Conservation (phyloP, 2,329 filamentous ascomycete genomes). For the Calonectria hawksworthii region DNA sequence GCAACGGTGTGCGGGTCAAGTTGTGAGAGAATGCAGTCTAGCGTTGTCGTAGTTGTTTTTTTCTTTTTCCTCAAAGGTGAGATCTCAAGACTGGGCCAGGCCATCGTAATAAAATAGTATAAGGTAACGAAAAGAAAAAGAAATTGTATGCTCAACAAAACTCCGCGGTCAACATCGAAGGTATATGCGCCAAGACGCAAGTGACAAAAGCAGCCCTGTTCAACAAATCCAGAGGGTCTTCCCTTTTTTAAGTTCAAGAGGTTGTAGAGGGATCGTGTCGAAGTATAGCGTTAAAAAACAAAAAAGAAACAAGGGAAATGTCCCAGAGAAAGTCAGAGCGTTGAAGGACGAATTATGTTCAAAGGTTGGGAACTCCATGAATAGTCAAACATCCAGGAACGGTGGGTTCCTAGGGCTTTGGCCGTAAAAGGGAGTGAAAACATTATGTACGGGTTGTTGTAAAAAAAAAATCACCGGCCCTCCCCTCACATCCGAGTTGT, state of each 20-base stretch:
- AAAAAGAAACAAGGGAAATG: slow-evolving; percentile 6
- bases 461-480: slow-evolving; percentile 5
- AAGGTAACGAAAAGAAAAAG: slow-evolving; percentile 18
- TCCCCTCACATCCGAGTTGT: slow-evolving; percentile 47
- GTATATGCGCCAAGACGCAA: slow-evolving; percentile 9
- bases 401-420: background rate
- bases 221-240: slow-evolving; percentile 22
- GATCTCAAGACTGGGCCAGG: slow-evolving; percentile 10
- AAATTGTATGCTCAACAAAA: slow-evolving; percentile 26
- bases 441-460: slow-evolving; percentile 10
- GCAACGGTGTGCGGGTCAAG: background rate
- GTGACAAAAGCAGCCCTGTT: background rate
- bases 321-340: slow-evolving; percentile 15
- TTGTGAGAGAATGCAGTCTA: background rate
- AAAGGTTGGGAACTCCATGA: slow-evolving; percentile 20
- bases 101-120: slow-evolving; percentile 9
- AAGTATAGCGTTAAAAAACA: slow-evolving; percentile 20
- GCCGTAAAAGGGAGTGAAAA: background rate
- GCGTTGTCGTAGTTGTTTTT: background rate
- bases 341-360: slow-evolving; percentile 21
- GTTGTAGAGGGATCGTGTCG: slow-evolving; percentile 27
- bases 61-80: background rate
- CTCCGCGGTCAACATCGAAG: slow-evolving; percentile 12
- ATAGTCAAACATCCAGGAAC: slow-evolving; percentile 8
- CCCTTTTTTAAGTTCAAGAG: slow-evolving; percentile 24